These are phyloP conservation scores for Brassica juncea DNA, from an alignment of 345 rosid species.

Conservation along the genomic window DNA sequence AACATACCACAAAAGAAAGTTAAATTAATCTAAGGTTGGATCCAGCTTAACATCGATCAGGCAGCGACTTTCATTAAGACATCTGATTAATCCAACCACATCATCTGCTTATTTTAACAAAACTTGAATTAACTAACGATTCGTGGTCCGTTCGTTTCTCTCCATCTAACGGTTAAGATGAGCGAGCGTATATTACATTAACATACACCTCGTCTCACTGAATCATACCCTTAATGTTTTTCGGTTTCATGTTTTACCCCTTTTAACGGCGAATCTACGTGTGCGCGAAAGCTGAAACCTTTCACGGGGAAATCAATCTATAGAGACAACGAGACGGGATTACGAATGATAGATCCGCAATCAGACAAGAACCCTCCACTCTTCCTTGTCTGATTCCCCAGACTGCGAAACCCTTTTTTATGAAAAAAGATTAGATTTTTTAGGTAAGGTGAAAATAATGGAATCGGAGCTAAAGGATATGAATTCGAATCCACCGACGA, in stretches of 20 bases:
- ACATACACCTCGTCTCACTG: background rate
- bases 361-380: conserved; percentile 16
- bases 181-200: background rate
- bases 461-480: conserved; percentile 68
- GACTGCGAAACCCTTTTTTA: background rate
- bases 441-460: conserved; percentile 35
- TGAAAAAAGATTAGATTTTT: conserved; percentile 16
- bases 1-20: background rate
- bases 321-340: conserved; percentile 24
- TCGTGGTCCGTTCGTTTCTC: background rate
- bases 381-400: conserved; percentile 16
- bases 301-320: conserved; percentile 27
- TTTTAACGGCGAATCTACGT: conserved; percentile 41
- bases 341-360: conserved; percentile 37
- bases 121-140: background rate
- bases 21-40: background rate
- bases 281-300: conserved; percentile 35
- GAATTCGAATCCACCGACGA: conserved; percentile 45
- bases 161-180: conserved; percentile 29
- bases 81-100: background rate
- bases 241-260: conserved; percentile 8
- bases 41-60: background rate
- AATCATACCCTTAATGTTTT: background rate
- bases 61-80: background rate
- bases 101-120: background rate